phyloP scores from a whole-genome alignment of 768 basidiomycete species.

The Naganishia kalamii region DNA sequence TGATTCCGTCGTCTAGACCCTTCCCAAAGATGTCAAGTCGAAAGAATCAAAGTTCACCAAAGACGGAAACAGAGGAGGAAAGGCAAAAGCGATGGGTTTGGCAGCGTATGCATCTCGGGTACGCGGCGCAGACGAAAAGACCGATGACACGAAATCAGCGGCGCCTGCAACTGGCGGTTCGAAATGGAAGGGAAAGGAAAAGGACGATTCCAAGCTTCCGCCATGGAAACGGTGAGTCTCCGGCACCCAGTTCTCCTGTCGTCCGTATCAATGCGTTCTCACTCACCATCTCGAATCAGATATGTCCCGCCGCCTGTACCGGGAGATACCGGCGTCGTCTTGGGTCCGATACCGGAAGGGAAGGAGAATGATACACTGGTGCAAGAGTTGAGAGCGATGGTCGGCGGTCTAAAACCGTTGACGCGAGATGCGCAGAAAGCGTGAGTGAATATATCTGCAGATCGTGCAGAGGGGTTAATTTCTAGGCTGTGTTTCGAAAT shows the following conservation, averaged over 20 bases:
- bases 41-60: neutral
- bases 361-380: conserved; percentile 6
- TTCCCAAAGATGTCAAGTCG: conserved; percentile 1
- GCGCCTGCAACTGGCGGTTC: too few species aligned
- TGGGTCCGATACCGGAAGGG: conserved; percentile 1
- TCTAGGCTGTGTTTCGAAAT: neutral
- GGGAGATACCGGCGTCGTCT: conserved; percentile 1
- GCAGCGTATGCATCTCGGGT: conserved; percentile 12
- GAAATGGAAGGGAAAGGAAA: conserved; percentile 9
- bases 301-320: neutral
- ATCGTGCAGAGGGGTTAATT: neutral
- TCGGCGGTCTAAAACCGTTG: conserved; percentile 32
- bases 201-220: neutral
- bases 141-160: neutral
- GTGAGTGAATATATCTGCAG: conserved; percentile 27
- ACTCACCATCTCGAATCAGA: neutral
- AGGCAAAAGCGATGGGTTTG: conserved; percentile 11
- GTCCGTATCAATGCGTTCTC: neutral
- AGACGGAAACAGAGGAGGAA: neutral
- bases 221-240: conserved; percentile 7
- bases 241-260: neutral
- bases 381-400: conserved; percentile 42
- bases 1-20: neutral
- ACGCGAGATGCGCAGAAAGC: conserved; percentile 40
- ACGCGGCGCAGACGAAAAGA: neutral